Evolutionary conservation across 331 rosid species (phyloP), one percentile per base, ranked within the genome.

Genomic region (Pyracantha coccinea): DNA sequence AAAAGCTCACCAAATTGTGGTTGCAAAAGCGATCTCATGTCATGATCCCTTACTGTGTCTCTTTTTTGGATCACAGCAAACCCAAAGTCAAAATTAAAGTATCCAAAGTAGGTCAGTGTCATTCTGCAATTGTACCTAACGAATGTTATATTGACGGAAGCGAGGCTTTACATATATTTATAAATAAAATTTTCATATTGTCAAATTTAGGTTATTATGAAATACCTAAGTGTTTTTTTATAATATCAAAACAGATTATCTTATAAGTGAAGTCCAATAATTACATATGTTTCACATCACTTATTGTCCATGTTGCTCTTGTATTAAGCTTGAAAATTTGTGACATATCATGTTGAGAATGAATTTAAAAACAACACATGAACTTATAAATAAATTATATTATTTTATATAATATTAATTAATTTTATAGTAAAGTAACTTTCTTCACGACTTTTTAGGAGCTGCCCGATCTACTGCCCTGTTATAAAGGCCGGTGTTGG

Each of bases 71-170:
- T 76, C 61, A 71, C 74, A 45, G 66, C 13, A 4, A 13, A 14
- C 21, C 35, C 17, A 75, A 80, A 80, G 89, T 86, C 89, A 86
- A 83, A 78, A 52, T 23, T 23, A 17, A 59, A 54, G 91, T 80
- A 77, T 79, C 75, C 87, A 84, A 83, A 79, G 69, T 28, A 2
- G 35, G 78, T 65, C 70, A 47, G 75, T 73, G 61, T 81, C 76
- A 28, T 75, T 81, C 85, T 75, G 69, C 70, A 75, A 54, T 62
- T 74, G 57, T 38, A 38, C 44, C 44, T 10, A 38, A 38, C 44
- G 1, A 38, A 38, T 9, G 9, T 38, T 38, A 38, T 38, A 9
- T 38, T 2, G 13, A 38, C 13, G 44, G 13, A 35, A 38, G 13
- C 2, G 44, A 10, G 44, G 10, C 0, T 35, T 35, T 35, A 35